Base-by-base conservation (phyloP, 2,329 filamentous ascomycete species). In the Xylariaceae sp. region DNA sequence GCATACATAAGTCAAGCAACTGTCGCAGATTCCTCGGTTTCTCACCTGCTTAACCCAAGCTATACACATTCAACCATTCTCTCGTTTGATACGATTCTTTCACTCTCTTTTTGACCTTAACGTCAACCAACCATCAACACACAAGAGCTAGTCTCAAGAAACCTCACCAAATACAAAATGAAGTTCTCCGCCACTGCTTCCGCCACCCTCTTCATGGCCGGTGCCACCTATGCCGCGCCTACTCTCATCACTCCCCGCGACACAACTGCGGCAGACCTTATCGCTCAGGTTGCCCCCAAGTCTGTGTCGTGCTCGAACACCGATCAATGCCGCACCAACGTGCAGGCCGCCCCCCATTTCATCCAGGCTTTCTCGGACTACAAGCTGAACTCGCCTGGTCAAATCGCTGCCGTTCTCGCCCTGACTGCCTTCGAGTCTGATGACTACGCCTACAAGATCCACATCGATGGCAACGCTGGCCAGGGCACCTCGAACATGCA, bases 371-470 rank as follows among this genome's bases (percentile, higher is more conserved):
- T 89, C 61, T 42, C 55, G 15, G 63, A 69, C 9, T 84, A 87
- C 68, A 50, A 61, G 3, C 67, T 89, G 52, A 71, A 64, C 36
- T 16, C 61, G 62, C 26, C 64, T 66, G 74, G 71, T 17, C 78
- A 85, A 52, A 81, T 85, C 57, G 87, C 87, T 6, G 86, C 82
- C 17, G 63, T 90, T 13, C 57, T 93, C 33, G 72, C 81, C 11
- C 70, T 89, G 56, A 84, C 87, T 67, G 78, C 83, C 9, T 82
- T 81, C 57, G 89, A 94, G 67, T 80, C 78, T 2, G 79, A 43
- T 17, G 73, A 82, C 48, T 87, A 90, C 66, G 72, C 76, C 54
- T 90, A 78, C 73, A 87, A 83, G 64, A 74, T 72, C 61, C 88
- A 89, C 64, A 68, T 80, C 53, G 75, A 62, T 2, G 75, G 72